Conservation (phyloP, 768 basidiomycete species). For the Termitomyces heimii region DNA sequence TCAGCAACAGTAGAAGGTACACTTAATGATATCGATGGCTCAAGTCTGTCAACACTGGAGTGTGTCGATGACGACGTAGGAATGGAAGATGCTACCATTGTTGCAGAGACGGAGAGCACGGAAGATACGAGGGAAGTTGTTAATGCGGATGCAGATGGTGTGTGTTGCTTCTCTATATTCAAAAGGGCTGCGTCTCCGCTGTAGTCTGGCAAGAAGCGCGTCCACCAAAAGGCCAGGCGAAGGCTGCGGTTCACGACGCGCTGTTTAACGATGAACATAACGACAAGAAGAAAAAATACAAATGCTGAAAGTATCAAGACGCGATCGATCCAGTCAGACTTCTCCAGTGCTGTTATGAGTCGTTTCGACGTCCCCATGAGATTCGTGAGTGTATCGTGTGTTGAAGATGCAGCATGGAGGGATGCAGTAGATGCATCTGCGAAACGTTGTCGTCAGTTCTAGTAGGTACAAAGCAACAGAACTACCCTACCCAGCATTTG, state of each 20-base stretch:
- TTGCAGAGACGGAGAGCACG: neutral
- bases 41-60: neutral
- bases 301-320: constrained; percentile 78
- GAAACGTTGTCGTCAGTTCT: neutral
- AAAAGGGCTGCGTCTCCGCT: constrained; percentile 28
- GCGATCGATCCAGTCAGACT: constrained; percentile 89
- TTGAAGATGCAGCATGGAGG: constrained; percentile 64
- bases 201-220: constrained; percentile 59
- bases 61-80: neutral
- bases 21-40: neutral
- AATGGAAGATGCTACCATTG: neutral
- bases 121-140: constrained; percentile 3
- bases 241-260: constrained; percentile 77
- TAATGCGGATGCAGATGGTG: neutral
- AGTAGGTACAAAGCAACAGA: neutral
- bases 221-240: constrained; percentile 86
- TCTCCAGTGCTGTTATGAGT: constrained; percentile 83
- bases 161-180: constrained; percentile 28
- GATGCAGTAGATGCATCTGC: constrained; percentile 76
- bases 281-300: constrained; percentile 76
- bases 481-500: constrained; percentile 71
- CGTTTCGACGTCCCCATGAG: constrained; percentile 77
- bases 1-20: neutral
- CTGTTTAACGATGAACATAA: constrained; percentile 85
- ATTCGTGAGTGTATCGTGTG: constrained; percentile 69